Percentiles rank a stretch among this genome's conserved stretches.
These are phyloP conservation scores for Alternaria longipes DNA, from an alignment of 2,329 filamentous ascomycete species.

Conservation along the genomic window DNA sequence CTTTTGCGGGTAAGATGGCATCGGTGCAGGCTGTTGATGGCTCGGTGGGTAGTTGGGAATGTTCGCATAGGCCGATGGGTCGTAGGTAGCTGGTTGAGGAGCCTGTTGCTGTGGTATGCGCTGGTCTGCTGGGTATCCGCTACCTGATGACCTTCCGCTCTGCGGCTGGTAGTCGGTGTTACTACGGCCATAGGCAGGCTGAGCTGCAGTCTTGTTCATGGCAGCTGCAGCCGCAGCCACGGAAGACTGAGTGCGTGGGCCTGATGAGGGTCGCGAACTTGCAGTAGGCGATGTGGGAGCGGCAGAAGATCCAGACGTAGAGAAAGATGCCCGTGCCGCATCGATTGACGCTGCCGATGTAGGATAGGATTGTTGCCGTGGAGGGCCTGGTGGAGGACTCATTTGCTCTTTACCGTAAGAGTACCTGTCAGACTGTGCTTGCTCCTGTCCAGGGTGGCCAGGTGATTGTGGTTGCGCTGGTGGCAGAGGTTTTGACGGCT, in stretches of 20 bases:
- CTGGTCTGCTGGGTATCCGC: constrained; percentile 52
- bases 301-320: constrained; percentile 44
- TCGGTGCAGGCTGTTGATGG: constrained; percentile 46
- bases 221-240: constrained; percentile 59
- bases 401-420: constrained; percentile 60
- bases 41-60: constrained; percentile 50
- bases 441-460: constrained; percentile 52
- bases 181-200: constrained; percentile 56
- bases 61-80: constrained; percentile 77
- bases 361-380: constrained; percentile 54
- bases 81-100: constrained; percentile 70
- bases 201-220: constrained; percentile 52
- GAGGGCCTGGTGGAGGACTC: constrained; percentile 48
- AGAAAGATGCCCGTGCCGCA: constrained; percentile 59
- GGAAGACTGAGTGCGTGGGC: constrained; percentile 60
- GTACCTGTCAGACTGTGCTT: constrained; percentile 53
- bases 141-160: constrained; percentile 43
- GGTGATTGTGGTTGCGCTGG: constrained; percentile 43
- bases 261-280: constrained; percentile 55
- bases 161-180: constrained; percentile 55
- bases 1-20: constrained; percentile 46
- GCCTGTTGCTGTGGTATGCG: constrained; percentile 54
- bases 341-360: constrained; percentile 54
- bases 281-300: constrained; percentile 59
- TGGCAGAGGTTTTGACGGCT: constrained; percentile 58